Percentiles rank a stretch among this genome's conserved stretches.
Conservation (phyloP, 345 rosid genomes). For the Aurinia saxatilis region DNA sequence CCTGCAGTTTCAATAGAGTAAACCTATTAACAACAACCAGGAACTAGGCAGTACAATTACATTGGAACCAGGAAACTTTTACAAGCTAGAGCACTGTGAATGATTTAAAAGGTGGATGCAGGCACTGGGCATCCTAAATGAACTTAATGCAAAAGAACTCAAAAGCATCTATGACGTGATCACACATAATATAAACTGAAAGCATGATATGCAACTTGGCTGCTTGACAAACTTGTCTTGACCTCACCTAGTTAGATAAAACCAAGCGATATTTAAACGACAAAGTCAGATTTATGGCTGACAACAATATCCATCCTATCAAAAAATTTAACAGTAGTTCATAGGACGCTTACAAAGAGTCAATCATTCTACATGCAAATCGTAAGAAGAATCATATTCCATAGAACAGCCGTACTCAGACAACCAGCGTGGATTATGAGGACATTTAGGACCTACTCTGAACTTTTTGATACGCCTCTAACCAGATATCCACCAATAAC, state of each 20-base stretch:
- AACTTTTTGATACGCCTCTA: background rate
- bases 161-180: background rate
- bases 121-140: background rate
- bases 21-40: background rate
- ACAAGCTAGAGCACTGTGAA: conserved; percentile 1
- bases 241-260: background rate
- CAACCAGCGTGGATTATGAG: background rate
- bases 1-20: conserved; percentile 42
- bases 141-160: background rate
- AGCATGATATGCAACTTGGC: background rate
- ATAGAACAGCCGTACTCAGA: background rate
- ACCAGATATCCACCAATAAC: background rate
- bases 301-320: background rate
- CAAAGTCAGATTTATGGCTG: background rate
- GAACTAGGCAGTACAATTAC: background rate
- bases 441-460: background rate
- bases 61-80: background rate
- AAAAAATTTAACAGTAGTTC: background rate
- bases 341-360: too few relatives aligned
- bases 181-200: background rate
- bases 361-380: background rate
- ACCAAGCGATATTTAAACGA: background rate
- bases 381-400: background rate
- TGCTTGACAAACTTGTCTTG: background rate
- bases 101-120: background rate